phyloP scores from a whole-genome alignment of 176 grass and related monocot genomes.

The Coix lacrymajobi region DNA sequence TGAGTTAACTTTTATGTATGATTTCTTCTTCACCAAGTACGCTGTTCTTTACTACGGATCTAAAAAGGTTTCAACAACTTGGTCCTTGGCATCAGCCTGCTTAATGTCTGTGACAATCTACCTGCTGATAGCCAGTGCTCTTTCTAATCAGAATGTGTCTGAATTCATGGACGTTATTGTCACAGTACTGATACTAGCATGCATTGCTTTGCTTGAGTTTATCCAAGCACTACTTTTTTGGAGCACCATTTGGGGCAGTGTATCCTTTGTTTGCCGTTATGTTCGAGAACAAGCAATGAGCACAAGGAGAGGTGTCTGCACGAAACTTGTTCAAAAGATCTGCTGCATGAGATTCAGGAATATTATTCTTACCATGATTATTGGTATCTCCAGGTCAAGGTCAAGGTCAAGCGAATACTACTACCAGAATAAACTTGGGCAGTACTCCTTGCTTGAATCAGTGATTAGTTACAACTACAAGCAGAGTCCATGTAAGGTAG shows the following conservation, averaged over 20 bases:
- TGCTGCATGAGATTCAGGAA: not conserved
- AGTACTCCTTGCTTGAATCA: not conserved
- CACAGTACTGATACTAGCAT: not conserved
- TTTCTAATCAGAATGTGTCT: no score
- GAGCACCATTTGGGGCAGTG: not conserved
- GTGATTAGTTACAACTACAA: not conserved
- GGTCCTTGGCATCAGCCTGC: not conserved
- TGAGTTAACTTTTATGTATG: slow-evolving; percentile 6
- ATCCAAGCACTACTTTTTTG: not conserved
- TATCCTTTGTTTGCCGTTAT: not conserved
- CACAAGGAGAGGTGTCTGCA: no score
- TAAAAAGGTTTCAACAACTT: not conserved
- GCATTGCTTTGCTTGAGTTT: not conserved
- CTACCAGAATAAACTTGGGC: not conserved
- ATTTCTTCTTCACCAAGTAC: slow-evolving; percentile 25
- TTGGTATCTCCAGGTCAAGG: not conserved
- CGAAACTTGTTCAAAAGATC: not conserved
- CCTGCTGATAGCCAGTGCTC: no score
- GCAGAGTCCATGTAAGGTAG: not conserved
- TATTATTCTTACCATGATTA: not conserved
- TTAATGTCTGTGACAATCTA: no score
- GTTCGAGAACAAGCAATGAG: not conserved
- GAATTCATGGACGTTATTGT: not conserved
- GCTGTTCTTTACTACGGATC: not conserved
- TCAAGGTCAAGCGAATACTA: not conserved